phyloP scores from a whole-genome alignment of 306 rosid species.

The Pyrus bretschneideri region DNA sequence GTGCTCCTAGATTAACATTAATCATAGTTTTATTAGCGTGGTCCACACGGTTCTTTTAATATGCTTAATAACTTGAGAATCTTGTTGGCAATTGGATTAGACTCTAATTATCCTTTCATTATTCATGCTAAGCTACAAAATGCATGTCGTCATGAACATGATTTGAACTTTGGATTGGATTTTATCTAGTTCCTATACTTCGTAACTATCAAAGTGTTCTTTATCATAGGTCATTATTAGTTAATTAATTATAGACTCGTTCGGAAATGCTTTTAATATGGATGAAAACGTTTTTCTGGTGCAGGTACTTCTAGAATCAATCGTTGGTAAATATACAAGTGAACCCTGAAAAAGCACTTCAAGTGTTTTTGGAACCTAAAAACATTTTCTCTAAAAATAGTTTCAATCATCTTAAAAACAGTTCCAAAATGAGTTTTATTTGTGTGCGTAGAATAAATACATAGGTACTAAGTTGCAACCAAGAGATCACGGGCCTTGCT shows the following conservation, averaged over 20 bases:
- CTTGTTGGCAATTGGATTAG: background rate
- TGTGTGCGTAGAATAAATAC: background rate
- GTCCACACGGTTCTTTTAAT: conserved; percentile 1
- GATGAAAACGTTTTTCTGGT: no score
- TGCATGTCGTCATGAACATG: background rate
- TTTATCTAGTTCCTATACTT: background rate
- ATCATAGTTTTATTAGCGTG: conserved; percentile 3
- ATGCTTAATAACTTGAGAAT: background rate
- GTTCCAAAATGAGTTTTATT: background rate
- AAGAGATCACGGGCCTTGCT: background rate
- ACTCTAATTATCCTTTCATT: background rate
- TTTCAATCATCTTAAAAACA: no score
- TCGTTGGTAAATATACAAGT: no score
- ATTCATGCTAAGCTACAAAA: background rate
- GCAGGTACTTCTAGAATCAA: no score
- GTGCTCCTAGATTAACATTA: conserved; percentile 8
- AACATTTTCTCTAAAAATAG: no score
- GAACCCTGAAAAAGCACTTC: rapidly evolving
- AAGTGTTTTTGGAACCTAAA: no score
- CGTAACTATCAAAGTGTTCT: background rate
- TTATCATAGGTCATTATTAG: no score
- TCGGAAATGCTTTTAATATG: no score
- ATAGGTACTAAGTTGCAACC: background rate
- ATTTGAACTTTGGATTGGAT: background rate
- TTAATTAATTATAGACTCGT: no score